A percentile compares a stretch with the other conserved stretches of the same genome.
Evolutionary conservation across 108 stramenopile species (phyloP).

Genomic region (Fragilaria crotonensis): DNA sequence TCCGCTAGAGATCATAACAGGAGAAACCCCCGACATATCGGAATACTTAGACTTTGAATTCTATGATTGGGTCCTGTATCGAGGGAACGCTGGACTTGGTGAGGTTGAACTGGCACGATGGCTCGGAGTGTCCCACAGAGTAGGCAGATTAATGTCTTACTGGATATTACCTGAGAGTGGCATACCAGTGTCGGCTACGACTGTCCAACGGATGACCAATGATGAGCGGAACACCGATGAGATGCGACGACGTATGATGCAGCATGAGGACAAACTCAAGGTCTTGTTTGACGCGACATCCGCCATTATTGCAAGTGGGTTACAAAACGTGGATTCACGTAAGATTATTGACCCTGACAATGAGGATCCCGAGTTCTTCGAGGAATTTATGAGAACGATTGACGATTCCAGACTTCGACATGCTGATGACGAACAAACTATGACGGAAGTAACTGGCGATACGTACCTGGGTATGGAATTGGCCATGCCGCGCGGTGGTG

Average conservation of each 20-base stretch:
- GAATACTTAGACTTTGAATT: slow-evolving; percentile 38
- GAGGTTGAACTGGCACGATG: slow-evolving; percentile 9
- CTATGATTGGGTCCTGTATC: no score
- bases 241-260: not conserved
- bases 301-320: not conserved
- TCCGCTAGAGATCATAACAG: no score
- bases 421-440: slow-evolving; percentile 13
- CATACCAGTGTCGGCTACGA: no score
- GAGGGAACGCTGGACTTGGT: slow-evolving; percentile 8
- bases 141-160: slow-evolving; percentile 10
- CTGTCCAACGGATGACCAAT: no score
- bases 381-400: not conserved
- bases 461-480: slow-evolving; percentile 13
- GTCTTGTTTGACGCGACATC: not conserved
- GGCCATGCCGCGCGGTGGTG: slow-evolving; percentile 2
- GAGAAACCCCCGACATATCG: slow-evolving; percentile 33
- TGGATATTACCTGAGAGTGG: no score
- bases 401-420: slow-evolving; percentile 13
- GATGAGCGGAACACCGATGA: slow-evolving; percentile 1
- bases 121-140: no score
- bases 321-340: not conserved
- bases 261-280: not conserved
- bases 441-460: not conserved
- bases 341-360: slow-evolving; percentile 2
- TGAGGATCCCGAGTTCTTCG: no score